Evolutionary conservation across 2,329 filamentous ascomycete genomes (phyloP).

Genomic region (Phoma sp.): DNA sequence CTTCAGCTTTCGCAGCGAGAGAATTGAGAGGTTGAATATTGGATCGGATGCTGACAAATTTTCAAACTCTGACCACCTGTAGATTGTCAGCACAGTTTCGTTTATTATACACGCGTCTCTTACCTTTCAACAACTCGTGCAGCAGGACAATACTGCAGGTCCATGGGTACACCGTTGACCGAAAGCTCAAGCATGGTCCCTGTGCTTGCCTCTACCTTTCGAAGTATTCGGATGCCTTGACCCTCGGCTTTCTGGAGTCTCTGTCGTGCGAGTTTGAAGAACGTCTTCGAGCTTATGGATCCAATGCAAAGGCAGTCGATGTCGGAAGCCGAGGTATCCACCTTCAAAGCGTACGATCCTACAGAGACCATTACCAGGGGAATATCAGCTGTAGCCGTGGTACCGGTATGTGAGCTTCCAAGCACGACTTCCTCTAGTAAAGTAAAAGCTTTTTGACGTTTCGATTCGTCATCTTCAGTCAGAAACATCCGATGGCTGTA

Average conservation of each 20-base stretch:
- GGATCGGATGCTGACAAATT: constrained; percentile 60
- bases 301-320: constrained; percentile 73
- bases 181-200: constrained; percentile 71
- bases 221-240: constrained; percentile 59
- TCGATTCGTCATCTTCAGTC: constrained; percentile 52
- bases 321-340: constrained; percentile 68
- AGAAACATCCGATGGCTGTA: constrained; percentile 53
- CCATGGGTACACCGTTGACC: constrained; percentile 64
- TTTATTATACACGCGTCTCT: background rate
- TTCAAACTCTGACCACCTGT: constrained; percentile 49
- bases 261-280: constrained; percentile 66
- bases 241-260: constrained; percentile 59
- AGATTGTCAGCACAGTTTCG: constrained; percentile 10
- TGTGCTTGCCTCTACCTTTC: constrained; percentile 65
- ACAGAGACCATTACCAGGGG: constrained; percentile 65
- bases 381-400: constrained; percentile 24
- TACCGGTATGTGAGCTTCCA: constrained; percentile 35
- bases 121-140: constrained; percentile 61
- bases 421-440: constrained; percentile 56
- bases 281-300: constrained; percentile 65
- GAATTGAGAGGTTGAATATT: constrained; percentile 63
- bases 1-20: constrained; percentile 69
- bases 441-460: constrained; percentile 55
- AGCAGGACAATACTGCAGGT: constrained; percentile 72
- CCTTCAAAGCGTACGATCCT: constrained; percentile 70